Percentiles rank a stretch among this genome's conserved stretches.
Evolutionary conservation across 345 rosid genomes (phyloP).

Genomic region (Schrenkiella parvula): DNA sequence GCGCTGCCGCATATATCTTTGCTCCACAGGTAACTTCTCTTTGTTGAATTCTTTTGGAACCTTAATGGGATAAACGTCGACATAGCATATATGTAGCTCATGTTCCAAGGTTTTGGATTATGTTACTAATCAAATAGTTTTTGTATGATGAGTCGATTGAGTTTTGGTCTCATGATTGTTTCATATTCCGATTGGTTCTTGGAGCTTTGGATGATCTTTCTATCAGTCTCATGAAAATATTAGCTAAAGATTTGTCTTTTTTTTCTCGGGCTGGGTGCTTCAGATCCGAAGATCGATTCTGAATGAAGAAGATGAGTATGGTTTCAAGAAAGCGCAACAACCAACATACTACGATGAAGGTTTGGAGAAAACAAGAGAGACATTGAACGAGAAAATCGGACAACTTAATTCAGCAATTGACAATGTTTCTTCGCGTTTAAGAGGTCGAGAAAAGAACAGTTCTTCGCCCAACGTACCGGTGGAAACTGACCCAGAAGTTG

Average conservation of each 20-base stretch:
- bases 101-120: not conserved
- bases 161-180: not conserved
- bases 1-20: constrained; percentile 69
- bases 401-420: constrained; percentile 92
- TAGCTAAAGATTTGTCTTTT: not conserved
- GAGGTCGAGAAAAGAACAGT: constrained; percentile 52
- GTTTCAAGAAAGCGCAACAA: constrained; percentile 64
- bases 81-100: not conserved
- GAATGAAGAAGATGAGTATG: constrained; percentile 80
- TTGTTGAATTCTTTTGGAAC: not conserved
- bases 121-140: not conserved
- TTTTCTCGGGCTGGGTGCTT: not conserved
- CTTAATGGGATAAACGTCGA: not conserved
- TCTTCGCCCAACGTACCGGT: constrained; percentile 38
- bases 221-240: not conserved
- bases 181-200: not conserved
- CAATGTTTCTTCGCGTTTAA: constrained; percentile 79
- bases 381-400: constrained; percentile 73
- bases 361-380: constrained; percentile 84
- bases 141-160: not conserved
- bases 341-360: constrained; percentile 86
- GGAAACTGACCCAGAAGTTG: constrained; percentile 64
- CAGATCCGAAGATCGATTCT: constrained; percentile 78
- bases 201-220: not conserved
- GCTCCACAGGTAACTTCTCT: constrained; percentile 74